A percentile compares a stretch with the other conserved stretches of the same genome.
Evolutionary conservation across 139 green algal genomes (phyloP).

Genomic region (Volvox reticuliferus): DNA sequence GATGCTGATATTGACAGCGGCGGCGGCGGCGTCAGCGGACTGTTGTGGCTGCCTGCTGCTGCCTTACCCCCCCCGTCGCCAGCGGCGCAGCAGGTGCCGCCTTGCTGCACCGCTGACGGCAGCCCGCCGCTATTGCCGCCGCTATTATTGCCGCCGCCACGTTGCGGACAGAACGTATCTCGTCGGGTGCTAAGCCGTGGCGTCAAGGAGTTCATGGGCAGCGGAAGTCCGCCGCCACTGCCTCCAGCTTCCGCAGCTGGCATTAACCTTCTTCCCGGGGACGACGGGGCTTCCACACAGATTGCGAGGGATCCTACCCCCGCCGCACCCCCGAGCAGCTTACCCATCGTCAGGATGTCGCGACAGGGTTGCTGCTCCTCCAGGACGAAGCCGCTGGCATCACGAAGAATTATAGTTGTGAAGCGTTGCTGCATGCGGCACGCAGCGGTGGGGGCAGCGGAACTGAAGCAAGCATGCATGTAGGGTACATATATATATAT

Average conservation of each 20-base stretch:
- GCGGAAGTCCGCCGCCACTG: not conserved
- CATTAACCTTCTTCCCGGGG: not conserved
- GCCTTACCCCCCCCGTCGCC: no score
- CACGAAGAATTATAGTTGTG: not conserved
- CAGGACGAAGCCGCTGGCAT: slow-evolving; percentile 8
- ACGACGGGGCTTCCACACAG: not conserved
- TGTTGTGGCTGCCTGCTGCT: no score
- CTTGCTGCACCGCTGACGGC: no score
- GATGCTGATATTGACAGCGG: not conserved
- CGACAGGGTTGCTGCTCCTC: slow-evolving; percentile 28
- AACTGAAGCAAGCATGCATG: no score
- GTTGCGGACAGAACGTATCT: no score
- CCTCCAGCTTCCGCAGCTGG: not conserved
- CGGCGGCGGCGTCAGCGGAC: no score
- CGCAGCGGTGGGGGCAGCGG: no score
- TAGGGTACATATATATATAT: no score
- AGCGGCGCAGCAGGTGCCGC: not conserved
- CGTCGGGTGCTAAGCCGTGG: no score
- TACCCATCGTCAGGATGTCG: slow-evolving; percentile 8
- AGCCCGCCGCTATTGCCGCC: no score
- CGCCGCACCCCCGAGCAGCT: not conserved
- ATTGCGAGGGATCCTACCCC: not conserved
- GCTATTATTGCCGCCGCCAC: no score
- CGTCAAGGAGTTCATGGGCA: no score
- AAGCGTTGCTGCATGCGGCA: slow-evolving; percentile 9